Evolutionary conservation across 2,329 filamentous ascomycete genomes (phyloP), one percentile per base, ranked within the genome.

Genomic region (Pyricularia grisea): DNA sequence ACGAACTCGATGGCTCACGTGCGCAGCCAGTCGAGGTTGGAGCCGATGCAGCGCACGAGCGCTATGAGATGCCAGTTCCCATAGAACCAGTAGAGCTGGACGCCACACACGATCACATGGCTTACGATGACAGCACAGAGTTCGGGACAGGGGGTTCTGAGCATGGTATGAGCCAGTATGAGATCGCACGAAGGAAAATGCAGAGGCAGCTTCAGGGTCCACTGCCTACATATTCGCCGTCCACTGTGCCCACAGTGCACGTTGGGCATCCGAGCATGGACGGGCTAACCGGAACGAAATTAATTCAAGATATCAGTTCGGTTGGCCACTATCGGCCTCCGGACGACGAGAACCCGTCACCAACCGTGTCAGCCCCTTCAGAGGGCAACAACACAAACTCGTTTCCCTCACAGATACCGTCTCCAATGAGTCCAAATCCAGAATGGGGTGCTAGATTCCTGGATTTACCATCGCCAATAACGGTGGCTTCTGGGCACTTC

Each of bases 31-130:
- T 75, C 70, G 81, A 79, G 71, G 79, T 82, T 4, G 80, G 75
- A 5, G 80, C 79, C 6, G 81, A 82, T 67, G 74, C 78, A 1
- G 79, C 81, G 67, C 82, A 84, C 58, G 81, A 85, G 70, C 80
- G 85, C 3, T 85, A 84, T 70, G 85, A 87, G 72, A 74, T 87
- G 73, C 79, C 84, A 1, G 84, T 79, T 5, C 81, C 81, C 0
- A 71, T 77, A 0, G 76, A 78, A 2, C 84, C 84, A 0, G 81
- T 79, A 5, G 85, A 87, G 73, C 77, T 87, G 61, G 83, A 86
- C 63, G 81, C 77, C 20, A 72, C 74, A 17, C 78, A 81, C 75
- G 65, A 80, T 77, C 5, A 74, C 74, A 79, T 17, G 78, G 58
- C 23, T 27, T 77, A 73, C 9, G 73, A 75, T 14, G 80, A 80